Percentiles rank a stretch among this genome's conserved stretches.
These are phyloP conservation scores for Poa annua DNA, from an alignment of 176 grass and related monocot species.

Conservation along the genomic window DNA sequence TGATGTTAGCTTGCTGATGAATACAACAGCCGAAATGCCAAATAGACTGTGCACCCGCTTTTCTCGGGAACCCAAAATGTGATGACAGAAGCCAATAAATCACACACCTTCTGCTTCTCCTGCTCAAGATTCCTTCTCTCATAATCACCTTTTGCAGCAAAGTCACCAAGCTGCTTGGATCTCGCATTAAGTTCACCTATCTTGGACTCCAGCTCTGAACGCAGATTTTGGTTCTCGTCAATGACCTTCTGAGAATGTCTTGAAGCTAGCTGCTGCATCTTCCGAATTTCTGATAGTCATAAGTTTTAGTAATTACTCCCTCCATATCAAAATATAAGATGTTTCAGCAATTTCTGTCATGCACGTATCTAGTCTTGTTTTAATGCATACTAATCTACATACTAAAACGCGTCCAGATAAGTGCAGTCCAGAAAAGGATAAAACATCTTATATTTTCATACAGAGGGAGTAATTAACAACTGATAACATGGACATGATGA, in stretches of 20 bases:
- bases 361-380: too few relatives aligned
- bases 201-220: constrained; percentile 21
- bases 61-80: neutral
- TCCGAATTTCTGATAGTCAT: constrained; percentile 18
- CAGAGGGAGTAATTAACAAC: neutral
- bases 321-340: too few relatives aligned
- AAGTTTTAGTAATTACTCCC: neutral
- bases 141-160: constrained; percentile 13
- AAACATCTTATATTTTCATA: too few relatives aligned
- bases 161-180: constrained; percentile 23
- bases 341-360: too few relatives aligned
- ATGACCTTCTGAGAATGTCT: constrained; percentile 14
- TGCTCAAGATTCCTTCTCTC: constrained; percentile 15
- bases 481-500: neutral
- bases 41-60: neutral
- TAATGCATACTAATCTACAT: too few relatives aligned
- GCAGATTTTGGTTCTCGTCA: constrained; percentile 13
- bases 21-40: neutral
- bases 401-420: too few relatives aligned
- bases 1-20: neutral
- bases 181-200: constrained; percentile 13
- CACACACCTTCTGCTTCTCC: constrained; percentile 27
- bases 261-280: constrained; percentile 24
- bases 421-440: too few relatives aligned
- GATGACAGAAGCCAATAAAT: neutral